Base-by-base conservation (phyloP, 225 moss, liverwort and hornwort species). In the Polytrichum commune region DNA sequence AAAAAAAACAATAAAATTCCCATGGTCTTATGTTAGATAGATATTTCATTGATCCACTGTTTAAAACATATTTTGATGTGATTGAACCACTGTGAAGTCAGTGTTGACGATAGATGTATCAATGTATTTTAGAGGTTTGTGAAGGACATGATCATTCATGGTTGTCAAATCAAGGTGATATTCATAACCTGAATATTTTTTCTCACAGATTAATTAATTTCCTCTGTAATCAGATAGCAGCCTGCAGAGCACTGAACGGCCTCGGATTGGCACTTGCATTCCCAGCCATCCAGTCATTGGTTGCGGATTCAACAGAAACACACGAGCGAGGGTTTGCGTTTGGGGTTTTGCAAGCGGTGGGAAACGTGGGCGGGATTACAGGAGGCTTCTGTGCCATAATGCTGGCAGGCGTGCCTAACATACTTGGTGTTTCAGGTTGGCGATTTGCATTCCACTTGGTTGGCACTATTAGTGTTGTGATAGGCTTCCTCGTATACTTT, bases 361-460 rank as follows among this genome's bases (percentile, higher is more conserved):
- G 38, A 29, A 33, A 23, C 3, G 32, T 62, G 20, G 72, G 72
- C 1, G 61, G 29, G 20, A 72, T 60, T 20, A 6, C 24, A 8
- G 72, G 60, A 19, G 32, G 72, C 5, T 29, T 62, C 7, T 19
- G 32, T 22, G 72, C 72, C 30, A 35, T 62, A 1, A 8, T 62
- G 38, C 25, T 72, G 29, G 72, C 72, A n/a, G 72, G 62, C 1
- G 27, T 27, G 19, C 29, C 61, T 3, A 4, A 53, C 9, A n/a
- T 29, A 29, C 18, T 60, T 13, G 18, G 25, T 23, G n/a, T 72
- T 19, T 19, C 29, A 0, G 72, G 72, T 5, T 72, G 72, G 72
- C 22, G 72, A 27, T 54, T 62, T 25, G 72, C 72, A 1, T 72
- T 72, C 22, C 38, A 23, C 61, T 19, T 72, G 19, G 62, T 60